A percentile compares a stretch with the other conserved stretches of the same genome.
Evolutionary conservation across 2,329 filamentous ascomycete species (phyloP).

Genomic region (Atkinsonella texensis): DNA sequence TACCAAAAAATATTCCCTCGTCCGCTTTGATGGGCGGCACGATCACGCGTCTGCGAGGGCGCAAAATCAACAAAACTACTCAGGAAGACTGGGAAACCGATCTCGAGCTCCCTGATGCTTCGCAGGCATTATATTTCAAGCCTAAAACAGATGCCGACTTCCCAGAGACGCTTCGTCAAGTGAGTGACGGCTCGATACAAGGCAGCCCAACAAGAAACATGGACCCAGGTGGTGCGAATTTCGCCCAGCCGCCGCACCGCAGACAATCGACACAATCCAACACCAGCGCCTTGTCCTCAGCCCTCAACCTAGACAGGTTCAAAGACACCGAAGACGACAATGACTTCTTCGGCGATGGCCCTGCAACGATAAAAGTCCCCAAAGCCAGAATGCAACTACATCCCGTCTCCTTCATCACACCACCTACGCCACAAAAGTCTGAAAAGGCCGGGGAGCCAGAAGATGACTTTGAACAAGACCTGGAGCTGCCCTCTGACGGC

Average conservation of each 20-base stretch:
- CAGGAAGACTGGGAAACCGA: conserved; percentile 77
- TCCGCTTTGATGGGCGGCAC: conserved; percentile 86
- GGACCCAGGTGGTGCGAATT: conserved; percentile 12
- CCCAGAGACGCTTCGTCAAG: conserved; percentile 55
- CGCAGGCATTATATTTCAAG: conserved; percentile 53
- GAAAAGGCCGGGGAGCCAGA: conserved; percentile 25
- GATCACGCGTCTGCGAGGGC: conserved; percentile 76
- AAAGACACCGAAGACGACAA: conserved; percentile 51
- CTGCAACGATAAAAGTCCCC: conserved; percentile 55
- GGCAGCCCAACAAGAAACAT: conserved; percentile 37
- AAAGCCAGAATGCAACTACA: conserved; percentile 43
- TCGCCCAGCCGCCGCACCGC: conserved; percentile 18
- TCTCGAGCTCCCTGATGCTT: conserved; percentile 51
- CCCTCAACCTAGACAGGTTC: conserved; percentile 51
- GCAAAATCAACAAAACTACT: conserved; percentile 59
- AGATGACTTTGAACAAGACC: conserved; percentile 61
- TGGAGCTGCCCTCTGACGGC: conserved; percentile 58
- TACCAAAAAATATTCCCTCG: conserved; percentile 74
- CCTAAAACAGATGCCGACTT: conserved; percentile 47
- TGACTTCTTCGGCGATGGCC: conserved; percentile 51
- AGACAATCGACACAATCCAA: conserved; percentile 20
- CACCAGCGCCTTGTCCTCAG: conserved; percentile 26
- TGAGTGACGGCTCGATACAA: conserved; percentile 44
- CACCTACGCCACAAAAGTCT: conserved; percentile 40
- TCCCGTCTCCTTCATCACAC: conserved; percentile 40